Percentiles rank a stretch among this genome's conserved stretches.
Conservation (phyloP, 306 rosid species). For the Cucumis cinereus region DNA sequence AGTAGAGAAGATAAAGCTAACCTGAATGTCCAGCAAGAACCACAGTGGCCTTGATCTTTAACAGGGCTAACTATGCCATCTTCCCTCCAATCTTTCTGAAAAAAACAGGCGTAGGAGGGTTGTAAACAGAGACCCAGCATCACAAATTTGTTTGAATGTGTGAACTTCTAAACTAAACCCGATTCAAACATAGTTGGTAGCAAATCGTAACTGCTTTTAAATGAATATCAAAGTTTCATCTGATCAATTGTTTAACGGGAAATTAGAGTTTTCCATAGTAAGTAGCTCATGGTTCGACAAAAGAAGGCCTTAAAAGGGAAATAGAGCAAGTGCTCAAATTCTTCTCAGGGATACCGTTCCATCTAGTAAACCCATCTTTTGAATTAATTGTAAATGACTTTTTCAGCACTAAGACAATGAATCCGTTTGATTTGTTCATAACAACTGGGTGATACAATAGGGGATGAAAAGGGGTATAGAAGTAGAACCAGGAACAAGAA, state of each 20-base stretch:
- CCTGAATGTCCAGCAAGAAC: slow-evolving; percentile 72
- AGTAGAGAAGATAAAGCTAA: not conserved
- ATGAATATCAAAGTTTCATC: not conserved
- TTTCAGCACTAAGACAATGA: not conserved
- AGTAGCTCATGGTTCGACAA: not conserved
- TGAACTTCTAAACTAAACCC: not conserved
- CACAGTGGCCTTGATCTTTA: slow-evolving; percentile 72
- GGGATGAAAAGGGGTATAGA: not conserved
- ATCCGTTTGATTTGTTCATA: not conserved
- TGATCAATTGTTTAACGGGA: not conserved
- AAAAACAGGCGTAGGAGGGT: not conserved
- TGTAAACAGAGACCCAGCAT: not conserved
- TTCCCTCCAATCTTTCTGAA: slow-evolving; percentile 93
- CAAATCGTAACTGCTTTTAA: not conserved
- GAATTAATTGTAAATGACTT: not conserved
- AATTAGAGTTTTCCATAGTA: not conserved
- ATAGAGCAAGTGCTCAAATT: not conserved
- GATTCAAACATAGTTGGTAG: not conserved
- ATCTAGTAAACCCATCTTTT: not conserved
- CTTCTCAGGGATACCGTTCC: not conserved
- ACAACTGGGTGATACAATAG: not conserved
- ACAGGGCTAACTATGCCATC: slow-evolving; percentile 63
- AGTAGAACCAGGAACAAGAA: not conserved
- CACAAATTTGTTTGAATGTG: not conserved
- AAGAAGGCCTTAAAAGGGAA: not conserved